Conservation (phyloP, 768 basidiomycete species). For the Filobasidium floriforme region DNA sequence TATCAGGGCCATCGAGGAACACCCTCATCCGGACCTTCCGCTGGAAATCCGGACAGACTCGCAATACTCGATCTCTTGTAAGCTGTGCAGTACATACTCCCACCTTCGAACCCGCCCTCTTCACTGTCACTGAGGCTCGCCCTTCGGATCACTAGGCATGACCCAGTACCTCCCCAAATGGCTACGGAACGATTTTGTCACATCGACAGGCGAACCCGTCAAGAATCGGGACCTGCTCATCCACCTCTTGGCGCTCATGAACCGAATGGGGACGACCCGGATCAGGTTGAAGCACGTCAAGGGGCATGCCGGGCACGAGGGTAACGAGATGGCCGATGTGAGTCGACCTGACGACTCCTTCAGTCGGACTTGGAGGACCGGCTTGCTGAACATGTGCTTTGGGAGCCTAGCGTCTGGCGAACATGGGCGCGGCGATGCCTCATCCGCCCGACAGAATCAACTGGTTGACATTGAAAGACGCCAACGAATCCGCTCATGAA, state of each 20-base stretch:
- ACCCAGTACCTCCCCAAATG: constrained; percentile 63
- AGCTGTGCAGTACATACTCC: constrained; percentile 13
- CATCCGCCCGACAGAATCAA: constrained; percentile 26
- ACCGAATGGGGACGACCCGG: constrained; percentile 48
- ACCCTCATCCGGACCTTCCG: constrained; percentile 52
- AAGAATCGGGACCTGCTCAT: constrained; percentile 67
- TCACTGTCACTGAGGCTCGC: neutral
- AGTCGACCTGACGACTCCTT: constrained; percentile 13
- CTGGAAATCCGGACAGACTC: constrained; percentile 81
- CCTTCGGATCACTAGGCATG: constrained; percentile 52
- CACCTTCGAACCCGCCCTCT: constrained; percentile 18
- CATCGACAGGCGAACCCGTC: constrained; percentile 48
- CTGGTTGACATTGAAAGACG: constrained; percentile 35
- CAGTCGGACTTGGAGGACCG: neutral
- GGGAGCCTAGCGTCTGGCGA: constrained; percentile 32
- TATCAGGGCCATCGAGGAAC: constrained; percentile 66
- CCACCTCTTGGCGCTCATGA: constrained; percentile 60
- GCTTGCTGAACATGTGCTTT: neutral
- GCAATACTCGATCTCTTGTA: constrained; percentile 71
- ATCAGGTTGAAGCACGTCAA: constrained; percentile 65
- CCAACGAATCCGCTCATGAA: constrained; percentile 11
- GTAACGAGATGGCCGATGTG: constrained; percentile 81
- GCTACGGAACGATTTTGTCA: constrained; percentile 47
- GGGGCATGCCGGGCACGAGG: constrained; percentile 67
- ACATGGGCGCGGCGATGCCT: constrained; percentile 32